Percentiles rank a stretch among this genome's conserved stretches.
phyloP scores from a whole-genome alignment of 1,284 basidiomycete species.

The Irpex sp. region DNA sequence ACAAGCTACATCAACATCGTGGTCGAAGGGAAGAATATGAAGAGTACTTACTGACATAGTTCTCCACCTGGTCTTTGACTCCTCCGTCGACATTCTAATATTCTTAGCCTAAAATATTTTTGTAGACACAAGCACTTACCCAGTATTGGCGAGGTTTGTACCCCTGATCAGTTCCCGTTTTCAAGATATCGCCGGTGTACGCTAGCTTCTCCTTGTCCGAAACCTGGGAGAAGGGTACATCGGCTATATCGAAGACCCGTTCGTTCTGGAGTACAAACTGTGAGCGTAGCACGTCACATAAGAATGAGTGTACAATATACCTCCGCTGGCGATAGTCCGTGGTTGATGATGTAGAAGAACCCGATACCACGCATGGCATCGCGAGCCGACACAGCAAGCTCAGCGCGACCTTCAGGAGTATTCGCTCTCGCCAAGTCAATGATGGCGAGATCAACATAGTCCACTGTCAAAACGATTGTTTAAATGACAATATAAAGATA shows the following conservation, averaged over 20 bases:
- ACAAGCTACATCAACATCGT: not conserved
- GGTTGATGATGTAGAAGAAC: conserved; percentile 41
- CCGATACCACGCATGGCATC: conserved; percentile 44
- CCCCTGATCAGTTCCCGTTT: not conserved
- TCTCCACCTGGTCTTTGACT: conserved; percentile 48
- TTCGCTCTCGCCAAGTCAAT: conserved; percentile 59
- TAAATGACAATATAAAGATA: not conserved
- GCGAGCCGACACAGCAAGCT: conserved; percentile 39
- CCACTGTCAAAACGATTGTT: conserved; percentile 38
- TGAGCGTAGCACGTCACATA: not conserved
- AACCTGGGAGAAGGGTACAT: not conserved
- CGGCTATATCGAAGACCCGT: not conserved
- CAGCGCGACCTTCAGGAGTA: conserved; percentile 42
- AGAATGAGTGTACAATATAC: conserved; percentile 31
- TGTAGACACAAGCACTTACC: conserved; percentile 29
- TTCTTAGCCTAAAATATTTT: not conserved
- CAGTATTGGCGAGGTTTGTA: conserved; percentile 56
- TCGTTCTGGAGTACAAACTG: not conserved
- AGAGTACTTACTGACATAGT: conserved; percentile 6
- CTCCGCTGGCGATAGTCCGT: conserved; percentile 47
- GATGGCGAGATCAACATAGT: conserved; percentile 64
- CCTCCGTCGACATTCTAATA: conserved; percentile 39
- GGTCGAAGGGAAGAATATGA: not conserved
- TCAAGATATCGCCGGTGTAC: not conserved
- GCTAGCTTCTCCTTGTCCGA: not conserved